A percentile compares a stretch with the other conserved stretches of the same genome.
These are phyloP conservation scores for Myxozyma vanderwaltii DNA, from an alignment of 805 yeast species.

Conservation along the genomic window DNA sequence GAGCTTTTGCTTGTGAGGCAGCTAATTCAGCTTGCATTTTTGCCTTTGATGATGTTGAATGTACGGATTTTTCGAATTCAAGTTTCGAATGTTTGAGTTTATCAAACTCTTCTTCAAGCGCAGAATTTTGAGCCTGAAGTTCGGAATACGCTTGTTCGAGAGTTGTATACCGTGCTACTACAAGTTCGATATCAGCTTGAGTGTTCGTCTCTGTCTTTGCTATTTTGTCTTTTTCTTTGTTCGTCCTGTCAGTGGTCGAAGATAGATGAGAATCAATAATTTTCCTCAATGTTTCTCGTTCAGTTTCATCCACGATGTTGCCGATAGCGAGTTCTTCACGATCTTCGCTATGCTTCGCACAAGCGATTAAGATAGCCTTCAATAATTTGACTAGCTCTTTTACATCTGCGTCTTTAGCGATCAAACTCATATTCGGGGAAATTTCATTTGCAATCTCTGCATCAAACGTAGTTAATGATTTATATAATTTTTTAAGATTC, in stretches of 20 bases:
- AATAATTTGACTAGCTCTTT: conserved; percentile 19
- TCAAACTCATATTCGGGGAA: conserved; percentile 27
- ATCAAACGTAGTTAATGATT: conserved; percentile 13
- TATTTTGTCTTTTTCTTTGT: background rate
- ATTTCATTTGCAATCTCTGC: background rate
- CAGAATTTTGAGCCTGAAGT: conserved; percentile 12
- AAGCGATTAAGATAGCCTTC: conserved; percentile 6
- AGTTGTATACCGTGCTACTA: conserved; percentile 2
- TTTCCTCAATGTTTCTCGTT: background rate
- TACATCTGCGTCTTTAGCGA: conserved; percentile 26
- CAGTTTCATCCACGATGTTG: background rate
- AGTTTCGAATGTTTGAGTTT: conserved; percentile 1
- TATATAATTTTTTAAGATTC: conserved; percentile 22
- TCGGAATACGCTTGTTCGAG: conserved; percentile 17
- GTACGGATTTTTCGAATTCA: background rate
- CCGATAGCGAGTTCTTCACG: background rate
- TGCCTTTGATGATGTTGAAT: background rate
- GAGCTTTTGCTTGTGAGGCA: conserved; percentile 16
- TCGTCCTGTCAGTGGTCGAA: background rate
- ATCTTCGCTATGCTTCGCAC: background rate
- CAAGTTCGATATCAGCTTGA: conserved; percentile 5
- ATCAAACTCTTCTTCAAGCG: conserved; percentile 9
- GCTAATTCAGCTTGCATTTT: conserved; percentile 25
- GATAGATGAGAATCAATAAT: background rate
- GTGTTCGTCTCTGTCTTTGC: background rate